phyloP scores from a whole-genome alignment of 2,329 filamentous ascomycete species.

The Fusarium newnesense region DNA sequence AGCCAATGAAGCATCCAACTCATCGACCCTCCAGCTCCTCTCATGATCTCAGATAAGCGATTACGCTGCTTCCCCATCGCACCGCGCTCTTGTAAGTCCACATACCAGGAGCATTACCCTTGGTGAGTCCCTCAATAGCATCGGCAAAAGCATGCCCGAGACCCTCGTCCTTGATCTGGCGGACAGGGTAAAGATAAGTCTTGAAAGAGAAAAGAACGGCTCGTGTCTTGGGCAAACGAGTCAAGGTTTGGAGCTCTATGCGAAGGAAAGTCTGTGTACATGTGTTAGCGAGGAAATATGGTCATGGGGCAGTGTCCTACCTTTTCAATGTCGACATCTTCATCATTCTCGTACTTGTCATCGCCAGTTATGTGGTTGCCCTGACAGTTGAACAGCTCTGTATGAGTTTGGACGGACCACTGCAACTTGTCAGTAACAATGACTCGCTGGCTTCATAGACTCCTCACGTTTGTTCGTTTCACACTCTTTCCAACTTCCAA shows the following conservation, averaged over 20 bases:
- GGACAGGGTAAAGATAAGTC: slow-evolving; percentile 33
- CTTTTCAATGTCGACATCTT: slow-evolving; percentile 18
- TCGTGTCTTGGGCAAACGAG: slow-evolving; percentile 26
- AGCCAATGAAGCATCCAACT: background rate
- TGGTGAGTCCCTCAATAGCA: slow-evolving; percentile 27
- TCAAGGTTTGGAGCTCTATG: slow-evolving; percentile 30
- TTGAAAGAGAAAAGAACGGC: slow-evolving; percentile 34
- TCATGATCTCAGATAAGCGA: slow-evolving; percentile 26
- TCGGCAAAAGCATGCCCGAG: slow-evolving; percentile 29
- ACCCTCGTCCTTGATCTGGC: slow-evolving; percentile 25
- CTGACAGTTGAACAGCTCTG: slow-evolving; percentile 30
- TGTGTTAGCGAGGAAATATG: background rate
- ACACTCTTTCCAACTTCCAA: slow-evolving; percentile 60
- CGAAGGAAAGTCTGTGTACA: slow-evolving; percentile 24
- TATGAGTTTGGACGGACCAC: slow-evolving; percentile 40
- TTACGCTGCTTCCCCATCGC: slow-evolving; percentile 25
- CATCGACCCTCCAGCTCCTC: background rate
- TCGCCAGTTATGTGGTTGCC: slow-evolving; percentile 32
- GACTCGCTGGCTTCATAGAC: rapidly evolving
- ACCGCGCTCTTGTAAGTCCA: slow-evolving; percentile 36
- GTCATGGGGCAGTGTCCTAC: background rate
- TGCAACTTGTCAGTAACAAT: background rate
- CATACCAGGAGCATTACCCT: slow-evolving; percentile 36
- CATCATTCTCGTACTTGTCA: slow-evolving; percentile 12
- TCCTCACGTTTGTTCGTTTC: slow-evolving; percentile 60